Evolutionary conservation across 2,329 filamentous ascomycete genomes (phyloP), one percentile per base, ranked within the genome.

Genomic region (Geosmithia morbida): DNA sequence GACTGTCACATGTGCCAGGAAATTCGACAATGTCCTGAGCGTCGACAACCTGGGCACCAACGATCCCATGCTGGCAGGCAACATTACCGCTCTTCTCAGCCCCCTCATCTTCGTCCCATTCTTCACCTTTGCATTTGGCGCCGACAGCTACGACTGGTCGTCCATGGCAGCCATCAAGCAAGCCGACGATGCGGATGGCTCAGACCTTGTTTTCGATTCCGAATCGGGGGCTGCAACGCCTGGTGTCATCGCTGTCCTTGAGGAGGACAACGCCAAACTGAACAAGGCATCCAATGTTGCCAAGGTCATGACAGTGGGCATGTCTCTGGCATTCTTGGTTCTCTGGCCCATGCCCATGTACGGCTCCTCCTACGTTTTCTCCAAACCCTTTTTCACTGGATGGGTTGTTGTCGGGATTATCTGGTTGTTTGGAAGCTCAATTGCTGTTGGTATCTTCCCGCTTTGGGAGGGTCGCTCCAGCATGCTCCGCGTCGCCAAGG

Each of bases 271-370:
- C 6, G 14, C 10, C 11, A 37, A 74, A 52, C 64, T 82, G 29
- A 67, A 72, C 50, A 69, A 67, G 22, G 72, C 77, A 0, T 74
- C 74, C 7, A 70, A 66, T 50, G 69, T 72, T 33, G 69, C 71
- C 3, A 55, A 56, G 40, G 22, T 1, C 84, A 87, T 54, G 68
- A 75, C 1, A 66, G 81, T 43, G n/a, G 46, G 39, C 46, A 47
- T 18, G 64, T 83, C 83, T 0, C 51, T 92, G 0, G 71, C 77
- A 1, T 67, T 90, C 48, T 66, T 92, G 0, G 71, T 92, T 6
- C 71, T 92, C 14, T 92, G 86, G 86, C 87, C 87, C 0, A 88
- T 92, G 74, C 86, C 86, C 1, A 79, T 94, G 77, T 94, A 88
- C 57, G 87, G 85, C 10, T 72, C 70, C 0, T 75, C 75, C 2